Evolutionary conservation across 257 asterid species (phyloP).

Genomic region (Forsythia suspensa): DNA sequence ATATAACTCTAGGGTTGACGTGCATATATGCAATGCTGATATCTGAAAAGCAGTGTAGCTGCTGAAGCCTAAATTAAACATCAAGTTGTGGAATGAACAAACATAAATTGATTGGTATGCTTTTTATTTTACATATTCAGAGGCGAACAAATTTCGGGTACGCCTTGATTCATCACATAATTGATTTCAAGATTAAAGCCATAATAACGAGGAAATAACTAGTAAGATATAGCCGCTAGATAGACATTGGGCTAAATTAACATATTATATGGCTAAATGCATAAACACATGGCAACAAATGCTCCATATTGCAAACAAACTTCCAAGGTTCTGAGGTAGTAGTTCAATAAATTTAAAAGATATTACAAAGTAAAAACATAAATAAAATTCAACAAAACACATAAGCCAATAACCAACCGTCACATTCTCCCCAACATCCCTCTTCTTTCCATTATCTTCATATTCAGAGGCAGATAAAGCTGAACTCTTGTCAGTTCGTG

Average conservation of each 20-base stretch:
- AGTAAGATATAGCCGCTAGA: not conserved
- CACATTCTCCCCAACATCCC: constrained; percentile 77
- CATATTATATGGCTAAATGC: not conserved
- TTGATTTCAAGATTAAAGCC: not conserved
- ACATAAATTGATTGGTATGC: not conserved
- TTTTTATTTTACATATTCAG: not conserved
- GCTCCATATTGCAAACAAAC: not conserved
- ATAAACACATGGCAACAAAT: not conserved
- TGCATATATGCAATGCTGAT: constrained; percentile 1
- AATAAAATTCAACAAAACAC: constrained; percentile 21
- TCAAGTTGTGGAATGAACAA: not conserved
- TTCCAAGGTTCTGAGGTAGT: constrained; percentile 4
- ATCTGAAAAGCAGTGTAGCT: constrained; percentile 13
- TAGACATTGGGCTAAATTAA: not conserved
- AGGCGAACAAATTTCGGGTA: not conserved
- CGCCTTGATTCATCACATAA: not conserved
- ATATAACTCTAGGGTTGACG: constrained; percentile 3
- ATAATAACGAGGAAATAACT: not conserved
- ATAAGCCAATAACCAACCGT: constrained; percentile 53
- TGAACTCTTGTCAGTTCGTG: constrained; percentile 58
- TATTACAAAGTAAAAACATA: not conserved
- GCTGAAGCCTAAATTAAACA: not conserved
- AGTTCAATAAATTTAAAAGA: not conserved
- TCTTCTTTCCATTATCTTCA: constrained; percentile 67
- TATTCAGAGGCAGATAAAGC: constrained; percentile 35